phyloP scores from a whole-genome alignment of 139 green algal species.

The Chlamydomonas eustigma region DNA sequence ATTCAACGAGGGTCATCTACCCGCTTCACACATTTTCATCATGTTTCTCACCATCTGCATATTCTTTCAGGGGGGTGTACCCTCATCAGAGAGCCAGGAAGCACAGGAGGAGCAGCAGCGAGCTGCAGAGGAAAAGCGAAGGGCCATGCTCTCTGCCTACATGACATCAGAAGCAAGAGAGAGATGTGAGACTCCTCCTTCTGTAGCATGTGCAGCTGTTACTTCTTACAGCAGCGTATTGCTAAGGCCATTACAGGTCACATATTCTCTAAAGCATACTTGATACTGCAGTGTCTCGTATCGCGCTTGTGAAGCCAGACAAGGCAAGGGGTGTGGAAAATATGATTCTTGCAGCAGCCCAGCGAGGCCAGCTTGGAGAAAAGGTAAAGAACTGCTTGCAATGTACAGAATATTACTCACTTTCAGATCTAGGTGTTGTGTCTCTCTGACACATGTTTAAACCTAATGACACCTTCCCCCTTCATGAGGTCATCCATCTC shows the following conservation, averaged over 20 bases:
- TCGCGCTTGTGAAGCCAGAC: slow-evolving; percentile 94
- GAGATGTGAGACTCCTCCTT: slow-evolving; percentile 49
- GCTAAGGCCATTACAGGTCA: no score
- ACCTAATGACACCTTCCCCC: no score
- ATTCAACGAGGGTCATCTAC: no score
- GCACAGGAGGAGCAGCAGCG: slow-evolving; percentile 14
- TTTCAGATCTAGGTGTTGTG: no score
- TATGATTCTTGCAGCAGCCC: slow-evolving; percentile 75
- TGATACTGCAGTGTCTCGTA: slow-evolving; percentile 67
- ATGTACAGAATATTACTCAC: no score
- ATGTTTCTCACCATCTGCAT: not conserved
- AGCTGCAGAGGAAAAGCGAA: slow-evolving; percentile 69
- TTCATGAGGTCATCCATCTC: not conserved
- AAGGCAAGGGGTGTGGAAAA: slow-evolving; percentile 89
- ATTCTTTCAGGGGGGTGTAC: not conserved
- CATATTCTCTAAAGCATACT: not conserved
- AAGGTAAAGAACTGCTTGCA: no score
- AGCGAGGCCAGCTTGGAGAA: slow-evolving; percentile 65
- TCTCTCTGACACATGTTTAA: no score
- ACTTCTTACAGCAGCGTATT: not conserved
- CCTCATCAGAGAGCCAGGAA: not conserved
- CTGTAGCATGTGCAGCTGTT: no score
- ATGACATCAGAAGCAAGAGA: slow-evolving; percentile 73
- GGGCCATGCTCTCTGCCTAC: slow-evolving; percentile 69
- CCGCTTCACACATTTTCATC: no score